Evolutionary conservation across 176 grass and related monocot genomes (phyloP), one percentile per base, ranked within the genome.

Genomic region (Ananas comosus): DNA sequence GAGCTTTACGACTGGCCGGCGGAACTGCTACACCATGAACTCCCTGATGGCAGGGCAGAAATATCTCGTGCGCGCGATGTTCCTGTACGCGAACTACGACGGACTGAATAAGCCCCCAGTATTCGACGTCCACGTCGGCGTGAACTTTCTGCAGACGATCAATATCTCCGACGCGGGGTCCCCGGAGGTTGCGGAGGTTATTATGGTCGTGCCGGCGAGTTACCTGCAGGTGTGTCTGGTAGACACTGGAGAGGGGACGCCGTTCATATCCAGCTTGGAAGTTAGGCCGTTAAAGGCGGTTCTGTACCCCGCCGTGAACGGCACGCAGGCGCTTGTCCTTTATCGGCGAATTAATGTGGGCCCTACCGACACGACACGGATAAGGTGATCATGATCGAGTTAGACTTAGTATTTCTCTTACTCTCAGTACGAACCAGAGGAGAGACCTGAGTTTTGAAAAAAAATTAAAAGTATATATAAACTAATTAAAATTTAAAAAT

Each of bases 241-340:
- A 2, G 79, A 83, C 75, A 92, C 61, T 1, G 80, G 80, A 29
- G 1, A 29, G 2, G 87, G 91, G 9, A 90, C 82, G 21, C 91
- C 91, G 11, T 96, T 96, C 65, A 73, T 96, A 54, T 90, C 91
- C 6, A 16, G 54, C 2, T 69, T 96, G 69, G 79, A 85, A 22
- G 42, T 90, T 13, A 78, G 91, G 79, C 87, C 87, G 1, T 19
- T 96, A 7, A 78, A 80, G 64, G 65, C 28, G 25, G 14, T 0
- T 11, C 64, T 85, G 2, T 90, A 85, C 33, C 66, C 64, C 0
- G 68, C 63, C 2, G 72, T 2, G 5, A 82, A 74, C 29, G 67
- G 3, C 1, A 72, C 66, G 8, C 82, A 72, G 64, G 74, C 68
- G 0, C 73, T 95, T 1, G 57, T 77, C 10, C 70, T 87, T 1